Conservation (phyloP, 2,329 filamentous ascomycete genomes). For the Colletotrichum spinosum region DNA sequence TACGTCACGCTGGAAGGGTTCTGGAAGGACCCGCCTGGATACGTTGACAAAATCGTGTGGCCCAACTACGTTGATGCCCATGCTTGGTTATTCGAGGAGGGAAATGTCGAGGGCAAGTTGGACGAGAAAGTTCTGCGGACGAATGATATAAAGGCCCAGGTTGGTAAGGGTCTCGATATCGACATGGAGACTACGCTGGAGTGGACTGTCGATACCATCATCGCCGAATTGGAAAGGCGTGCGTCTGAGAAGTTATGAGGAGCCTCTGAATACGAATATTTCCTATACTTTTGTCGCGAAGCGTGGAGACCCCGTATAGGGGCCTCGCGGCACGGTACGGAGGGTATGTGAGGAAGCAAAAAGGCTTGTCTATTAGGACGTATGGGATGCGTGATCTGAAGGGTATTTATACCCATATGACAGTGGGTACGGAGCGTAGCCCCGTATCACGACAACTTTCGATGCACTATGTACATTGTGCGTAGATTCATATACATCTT, state of each 20-base stretch:
- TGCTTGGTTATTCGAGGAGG: conserved; percentile 79
- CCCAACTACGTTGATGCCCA: conserved; percentile 90
- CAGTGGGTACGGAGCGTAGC: no score
- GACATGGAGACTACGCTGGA: conserved; percentile 72
- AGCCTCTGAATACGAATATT: not conserved
- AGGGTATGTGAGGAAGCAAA: no score
- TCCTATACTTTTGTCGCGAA: no score
- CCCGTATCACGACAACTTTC: no score
- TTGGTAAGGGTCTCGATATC: conserved; percentile 58
- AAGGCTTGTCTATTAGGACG: no score
- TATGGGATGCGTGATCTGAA: no score
- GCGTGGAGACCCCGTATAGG: no score
- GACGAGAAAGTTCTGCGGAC: conserved; percentile 57
- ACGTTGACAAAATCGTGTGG: conserved; percentile 96
- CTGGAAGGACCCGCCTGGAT: conserved; percentile 94
- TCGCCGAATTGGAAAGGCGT: conserved; percentile 56
- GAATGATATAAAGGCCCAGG: conserved; percentile 62
- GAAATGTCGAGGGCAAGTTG: conserved; percentile 72
- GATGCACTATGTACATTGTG: not conserved
- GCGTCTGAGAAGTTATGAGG: not conserved
- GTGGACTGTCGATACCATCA: conserved; percentile 76
- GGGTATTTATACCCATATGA: no score
- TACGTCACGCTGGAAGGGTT: conserved; percentile 91
- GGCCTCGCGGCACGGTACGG: no score
- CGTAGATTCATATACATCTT: not conserved